These are phyloP conservation scores for Phytophthora cryptogea DNA, from an alignment of 352 stramenopile species.

Conservation along the genomic window DNA sequence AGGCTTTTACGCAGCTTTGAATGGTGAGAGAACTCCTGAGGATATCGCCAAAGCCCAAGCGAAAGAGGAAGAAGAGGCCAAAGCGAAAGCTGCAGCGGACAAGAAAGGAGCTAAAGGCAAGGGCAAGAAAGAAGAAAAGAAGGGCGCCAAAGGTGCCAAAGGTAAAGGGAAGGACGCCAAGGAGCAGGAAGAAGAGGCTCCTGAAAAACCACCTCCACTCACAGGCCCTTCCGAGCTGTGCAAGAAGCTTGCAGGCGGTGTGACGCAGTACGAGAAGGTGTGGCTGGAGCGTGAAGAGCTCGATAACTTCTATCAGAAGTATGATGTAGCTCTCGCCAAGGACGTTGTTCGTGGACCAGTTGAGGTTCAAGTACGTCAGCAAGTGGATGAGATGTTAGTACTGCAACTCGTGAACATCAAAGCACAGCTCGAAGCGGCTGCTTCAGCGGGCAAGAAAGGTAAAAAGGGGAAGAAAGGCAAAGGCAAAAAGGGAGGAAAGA, in stretches of 20 bases:
- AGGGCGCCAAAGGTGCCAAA: conserved; percentile 61
- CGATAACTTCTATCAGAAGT: conserved; percentile 94
- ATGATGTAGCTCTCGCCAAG: conserved; percentile 92
- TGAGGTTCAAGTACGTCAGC: conserved; percentile 82
- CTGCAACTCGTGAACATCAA: conserved; percentile 95
- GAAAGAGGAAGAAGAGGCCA: conserved; percentile 56
- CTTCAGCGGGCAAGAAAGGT: conserved; percentile 67
- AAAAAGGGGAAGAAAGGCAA: conserved; percentile 77
- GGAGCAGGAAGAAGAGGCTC: conserved; percentile 61
- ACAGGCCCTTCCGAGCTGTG: conserved; percentile 90
- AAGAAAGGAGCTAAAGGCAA: conserved; percentile 61
- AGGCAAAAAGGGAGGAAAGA: conserved; percentile 61
- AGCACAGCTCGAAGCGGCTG: conserved; percentile 78
- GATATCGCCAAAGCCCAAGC: conserved; percentile 57
- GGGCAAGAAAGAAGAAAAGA: conserved; percentile 53
- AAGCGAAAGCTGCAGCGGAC: conserved; percentile 46
- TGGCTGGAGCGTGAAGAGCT: conserved; percentile 90
- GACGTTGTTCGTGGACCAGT: conserved; percentile 88
- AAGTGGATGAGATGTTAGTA: conserved; percentile 95
- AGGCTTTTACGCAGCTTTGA: conserved; percentile 82
- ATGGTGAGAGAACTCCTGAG: conserved; percentile 37
- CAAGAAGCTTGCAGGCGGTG: conserved; percentile 57
- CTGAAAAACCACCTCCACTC: conserved; percentile 85
- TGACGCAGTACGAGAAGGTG: conserved; percentile 80
- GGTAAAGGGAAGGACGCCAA: conserved; percentile 61